Evolutionary conservation across 2,329 filamentous ascomycete genomes (phyloP).

Genomic region (Cercospora sp.): DNA sequence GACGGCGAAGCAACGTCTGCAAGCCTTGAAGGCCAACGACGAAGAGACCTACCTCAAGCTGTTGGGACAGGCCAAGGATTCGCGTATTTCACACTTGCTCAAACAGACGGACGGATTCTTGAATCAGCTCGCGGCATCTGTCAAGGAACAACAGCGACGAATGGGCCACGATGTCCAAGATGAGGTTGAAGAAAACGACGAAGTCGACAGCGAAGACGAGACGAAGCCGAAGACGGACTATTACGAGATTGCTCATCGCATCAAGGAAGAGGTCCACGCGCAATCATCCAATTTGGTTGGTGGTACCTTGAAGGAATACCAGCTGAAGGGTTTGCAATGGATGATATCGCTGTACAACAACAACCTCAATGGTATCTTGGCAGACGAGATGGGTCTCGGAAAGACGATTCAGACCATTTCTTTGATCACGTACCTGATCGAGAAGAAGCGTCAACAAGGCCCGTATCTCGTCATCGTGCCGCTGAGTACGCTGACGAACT

Average conservation of each 20-base stretch:
- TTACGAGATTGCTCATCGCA: constrained; percentile 94
- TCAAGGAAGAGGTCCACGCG: constrained; percentile 84
- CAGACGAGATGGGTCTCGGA: constrained; percentile 99
- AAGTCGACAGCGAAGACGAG: constrained; percentile 67
- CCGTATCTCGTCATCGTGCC: constrained; percentile 97
- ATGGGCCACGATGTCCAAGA: constrained; percentile 61
- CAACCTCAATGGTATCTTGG: constrained; percentile 97
- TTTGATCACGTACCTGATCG: constrained; percentile 94
- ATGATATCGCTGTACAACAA: constrained; percentile 99
- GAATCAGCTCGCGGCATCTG: constrained; percentile 89
- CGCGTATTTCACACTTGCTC: constrained; percentile 94
- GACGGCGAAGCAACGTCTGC: constrained; percentile 98
- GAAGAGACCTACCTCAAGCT: constrained; percentile 98
- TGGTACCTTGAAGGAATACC: constrained; percentile 93
- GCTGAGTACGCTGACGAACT: constrained; percentile 94
- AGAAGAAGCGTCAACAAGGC: constrained; percentile 86
- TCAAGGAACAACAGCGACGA: constrained; percentile 88
- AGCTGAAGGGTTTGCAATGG: constrained; percentile 98
- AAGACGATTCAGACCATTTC: constrained; percentile 99
- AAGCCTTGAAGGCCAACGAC: constrained; percentile 97
- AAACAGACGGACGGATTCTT: constrained; percentile 97
- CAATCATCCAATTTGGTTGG: constrained; percentile 88
- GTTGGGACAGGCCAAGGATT: constrained; percentile 97
- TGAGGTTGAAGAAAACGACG: constrained; percentile 65
- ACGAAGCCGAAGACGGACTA: constrained; percentile 86